A percentile compares a stretch with the other conserved stretches of the same genome.
These are phyloP conservation scores for Penicillium malachiteum DNA, from an alignment of 495 filamentous ascomycete species.

Conservation along the genomic window DNA sequence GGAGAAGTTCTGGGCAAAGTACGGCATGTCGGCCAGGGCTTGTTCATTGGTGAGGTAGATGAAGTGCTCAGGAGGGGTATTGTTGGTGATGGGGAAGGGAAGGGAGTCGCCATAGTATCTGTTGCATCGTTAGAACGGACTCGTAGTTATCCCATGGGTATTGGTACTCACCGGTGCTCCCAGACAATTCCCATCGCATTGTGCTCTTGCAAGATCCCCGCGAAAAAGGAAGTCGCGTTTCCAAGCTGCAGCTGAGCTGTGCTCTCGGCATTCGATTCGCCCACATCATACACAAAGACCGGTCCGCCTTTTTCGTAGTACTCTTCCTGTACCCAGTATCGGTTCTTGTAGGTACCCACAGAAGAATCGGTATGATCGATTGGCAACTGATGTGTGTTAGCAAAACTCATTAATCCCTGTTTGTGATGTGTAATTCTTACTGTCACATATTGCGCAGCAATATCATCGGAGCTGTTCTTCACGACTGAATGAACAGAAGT, in stretches of 20 bases:
- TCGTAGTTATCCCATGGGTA: neutral
- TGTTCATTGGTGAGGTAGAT: conserved; percentile 50
- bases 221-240: conserved; percentile 42
- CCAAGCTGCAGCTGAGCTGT: conserved; percentile 30
- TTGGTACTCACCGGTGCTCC: conserved; percentile 54
- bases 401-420: neutral
- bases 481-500: conserved; percentile 9
- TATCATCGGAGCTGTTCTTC: neutral
- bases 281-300: conserved; percentile 53
- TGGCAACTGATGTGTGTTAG: conserved; percentile 36
- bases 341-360: conserved; percentile 50
- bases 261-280: conserved; percentile 41
- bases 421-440: conserved; percentile 14
- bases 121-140: neutral
- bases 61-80: conserved; percentile 49
- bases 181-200: conserved; percentile 55
- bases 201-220: conserved; percentile 43
- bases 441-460: conserved; percentile 23
- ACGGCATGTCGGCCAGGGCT: conserved; percentile 52
- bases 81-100: conserved; percentile 43
- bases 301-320: conserved; percentile 52
- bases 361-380: conserved; percentile 45
- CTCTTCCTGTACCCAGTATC: conserved; percentile 53
- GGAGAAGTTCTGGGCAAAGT: conserved; percentile 51
- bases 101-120: conserved; percentile 55